Percentiles rank a stretch among this genome's conserved stretches.
Conservation (phyloP, 139 green algal species). For the Chlamydomonas sp. region DNA sequence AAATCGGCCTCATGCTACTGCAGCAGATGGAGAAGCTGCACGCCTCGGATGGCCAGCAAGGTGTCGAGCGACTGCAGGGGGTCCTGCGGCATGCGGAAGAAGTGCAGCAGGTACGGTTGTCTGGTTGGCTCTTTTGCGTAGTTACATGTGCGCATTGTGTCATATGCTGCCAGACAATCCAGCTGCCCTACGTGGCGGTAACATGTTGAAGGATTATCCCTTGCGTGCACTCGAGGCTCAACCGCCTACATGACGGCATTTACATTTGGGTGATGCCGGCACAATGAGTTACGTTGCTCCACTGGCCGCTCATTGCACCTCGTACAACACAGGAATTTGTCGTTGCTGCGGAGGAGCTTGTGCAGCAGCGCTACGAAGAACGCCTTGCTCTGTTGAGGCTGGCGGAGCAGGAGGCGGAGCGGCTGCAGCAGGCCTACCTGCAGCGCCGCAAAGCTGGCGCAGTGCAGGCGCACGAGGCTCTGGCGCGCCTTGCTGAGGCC, state of each 20-base stretch:
- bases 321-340: background rate
- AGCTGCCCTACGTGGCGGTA: no score
- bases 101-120: no score
- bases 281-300: no score
- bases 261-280: no score
- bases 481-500: background rate
- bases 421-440: slow-evolving; percentile 1
- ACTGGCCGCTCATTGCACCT: no score
- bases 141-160: no score
- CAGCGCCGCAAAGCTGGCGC: background rate
- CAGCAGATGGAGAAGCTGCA: background rate
- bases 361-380: background rate
- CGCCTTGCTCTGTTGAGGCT: background rate
- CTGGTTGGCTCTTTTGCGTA: no score
- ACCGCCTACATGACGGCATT: no score
- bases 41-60: background rate
- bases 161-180: no score
- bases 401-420: background rate
- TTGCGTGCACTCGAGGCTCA: no score
- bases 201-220: no score
- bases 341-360: background rate
- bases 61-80: background rate
- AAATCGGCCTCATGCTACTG: slow-evolving; percentile 4
- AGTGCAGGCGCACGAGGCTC: background rate
- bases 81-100: background rate